Percentiles rank a stretch among this genome's conserved stretches.
These are phyloP conservation scores for Bruguiera parviflora DNA, from an alignment of 345 rosid species.

Conservation along the genomic window DNA sequence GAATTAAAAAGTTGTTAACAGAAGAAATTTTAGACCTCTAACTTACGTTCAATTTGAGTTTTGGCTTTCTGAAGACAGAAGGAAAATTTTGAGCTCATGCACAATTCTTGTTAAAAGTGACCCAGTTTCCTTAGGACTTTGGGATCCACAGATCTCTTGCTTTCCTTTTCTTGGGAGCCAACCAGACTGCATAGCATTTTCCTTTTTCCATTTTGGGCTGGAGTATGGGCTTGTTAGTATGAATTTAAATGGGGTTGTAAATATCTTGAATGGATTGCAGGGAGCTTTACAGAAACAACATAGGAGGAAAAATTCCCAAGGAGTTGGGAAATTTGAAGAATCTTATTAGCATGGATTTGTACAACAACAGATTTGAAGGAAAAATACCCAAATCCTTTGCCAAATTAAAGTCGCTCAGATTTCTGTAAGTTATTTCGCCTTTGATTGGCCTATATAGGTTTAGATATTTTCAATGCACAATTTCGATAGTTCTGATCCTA, in stretches of 20 bases:
- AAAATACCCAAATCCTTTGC: constrained; percentile 54
- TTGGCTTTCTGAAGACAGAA: too few relatives aligned
- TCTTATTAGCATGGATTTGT: constrained; percentile 62
- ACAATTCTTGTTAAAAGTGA: background rate
- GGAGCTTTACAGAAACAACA: constrained; percentile 55
- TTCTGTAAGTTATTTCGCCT: constrained; percentile 45
- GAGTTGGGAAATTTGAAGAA: constrained; percentile 57
- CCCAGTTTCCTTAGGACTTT: background rate
- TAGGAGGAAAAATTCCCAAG: constrained; percentile 49
- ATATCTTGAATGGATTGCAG: constrained; percentile 32
- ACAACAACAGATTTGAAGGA: constrained; percentile 55
- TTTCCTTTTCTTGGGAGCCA: background rate
- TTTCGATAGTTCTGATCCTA: background rate
- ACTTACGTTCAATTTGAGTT: too few relatives aligned
- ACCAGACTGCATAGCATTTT: background rate
- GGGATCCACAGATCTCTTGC: background rate
- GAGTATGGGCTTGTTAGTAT: too few relatives aligned
- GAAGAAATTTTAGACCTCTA: too few relatives aligned
- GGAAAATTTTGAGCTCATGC: background rate
- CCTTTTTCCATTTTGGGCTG: too few relatives aligned
- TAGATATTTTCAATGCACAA: background rate
- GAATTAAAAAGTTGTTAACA: background rate
- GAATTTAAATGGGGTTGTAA: constrained; percentile 3
- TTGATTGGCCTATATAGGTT: background rate
- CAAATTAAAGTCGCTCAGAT: constrained; percentile 58